phyloP scores from a whole-genome alignment of 176 grass and related monocot genomes.

The Carex kokanica region DNA sequence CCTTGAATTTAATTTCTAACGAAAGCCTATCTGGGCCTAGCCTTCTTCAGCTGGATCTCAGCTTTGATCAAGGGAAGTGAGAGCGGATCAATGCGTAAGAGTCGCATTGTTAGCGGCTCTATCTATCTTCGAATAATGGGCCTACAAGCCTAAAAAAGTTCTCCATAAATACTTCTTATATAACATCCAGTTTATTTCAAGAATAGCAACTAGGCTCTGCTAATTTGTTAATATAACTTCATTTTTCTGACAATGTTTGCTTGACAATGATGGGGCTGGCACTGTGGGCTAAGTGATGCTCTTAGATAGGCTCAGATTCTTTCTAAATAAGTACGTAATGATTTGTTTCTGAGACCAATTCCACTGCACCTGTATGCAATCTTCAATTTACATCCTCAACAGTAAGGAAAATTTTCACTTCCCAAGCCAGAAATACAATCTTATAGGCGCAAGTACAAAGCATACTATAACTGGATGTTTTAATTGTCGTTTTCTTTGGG shows the following conservation, averaged over 20 bases:
- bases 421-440: not conserved
- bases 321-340: too few relatives aligned
- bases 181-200: not conserved
- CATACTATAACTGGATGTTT: not conserved
- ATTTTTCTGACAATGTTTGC: not conserved
- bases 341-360: too few relatives aligned
- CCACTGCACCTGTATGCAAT: too few relatives aligned
- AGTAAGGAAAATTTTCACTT: too few relatives aligned
- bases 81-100: too few relatives aligned
- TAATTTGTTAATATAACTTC: not conserved
- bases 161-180: too few relatives aligned
- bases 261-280: too few relatives aligned
- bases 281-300: too few relatives aligned
- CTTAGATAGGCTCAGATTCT: too few relatives aligned
- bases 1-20: not conserved
- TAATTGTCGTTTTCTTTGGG: not conserved
- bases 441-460: not conserved
- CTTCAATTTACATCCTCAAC: too few relatives aligned
- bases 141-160: not conserved
- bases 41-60: not conserved
- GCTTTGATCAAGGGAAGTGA: not conserved
- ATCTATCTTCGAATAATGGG: too few relatives aligned
- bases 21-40: not conserved
- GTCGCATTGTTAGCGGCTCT: too few relatives aligned
- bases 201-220: not conserved